Base-by-base conservation (phyloP, 2,329 filamentous ascomycete species). In the Aspergillus amoenus region DNA sequence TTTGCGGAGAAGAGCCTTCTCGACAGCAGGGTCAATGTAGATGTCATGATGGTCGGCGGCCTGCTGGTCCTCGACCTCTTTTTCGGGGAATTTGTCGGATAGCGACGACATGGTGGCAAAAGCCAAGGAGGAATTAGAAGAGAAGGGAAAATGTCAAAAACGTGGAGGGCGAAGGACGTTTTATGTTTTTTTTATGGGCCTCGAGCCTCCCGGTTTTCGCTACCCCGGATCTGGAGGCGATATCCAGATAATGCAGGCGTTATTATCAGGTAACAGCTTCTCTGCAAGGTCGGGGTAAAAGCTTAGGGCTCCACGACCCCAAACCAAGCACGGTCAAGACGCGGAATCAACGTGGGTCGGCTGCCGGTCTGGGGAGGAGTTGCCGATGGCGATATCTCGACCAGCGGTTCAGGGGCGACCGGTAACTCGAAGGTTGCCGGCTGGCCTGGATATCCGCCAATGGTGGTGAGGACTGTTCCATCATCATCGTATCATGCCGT, bases 11-110 rank as follows among this genome's bases (percentile, higher is more conserved):
- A 57, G 44, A 5, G 44, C 50, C 39, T 52, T 53, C 34, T 57
- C 55, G 21, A 42, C 49, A 9, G 55, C 48, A 37, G 55, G 55
- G 55, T 57, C 55, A 44, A 57, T 57, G 55, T 41, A 34, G 41
- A 57, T 52, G 32, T 57, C 55, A 57, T 57, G 52, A 17, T 55
- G 48, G 43, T 39, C 48, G 42, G 15, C 15, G 21, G 13, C 11
- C 24, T 51, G 41, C 21, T 51, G 40, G 13, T 50, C 40, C 12
- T 49, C 44, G 27, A 51, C 18, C 15, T 56, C 54, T 22, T 51
- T 51, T 7, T 56, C 45, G 5, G 52, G 52, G 5, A 48, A 11
- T 9, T 24, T 49, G 46, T 56, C 47, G 7, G 46, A 50, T n/a
- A 51, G n/a, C 2, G 47, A 46, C 5, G 41, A 45, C 54, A 56